Evolutionary conservation across 306 rosid genomes (phyloP), one percentile per base, ranked within the genome.

Genomic region (Vachellia pachyceras): DNA sequence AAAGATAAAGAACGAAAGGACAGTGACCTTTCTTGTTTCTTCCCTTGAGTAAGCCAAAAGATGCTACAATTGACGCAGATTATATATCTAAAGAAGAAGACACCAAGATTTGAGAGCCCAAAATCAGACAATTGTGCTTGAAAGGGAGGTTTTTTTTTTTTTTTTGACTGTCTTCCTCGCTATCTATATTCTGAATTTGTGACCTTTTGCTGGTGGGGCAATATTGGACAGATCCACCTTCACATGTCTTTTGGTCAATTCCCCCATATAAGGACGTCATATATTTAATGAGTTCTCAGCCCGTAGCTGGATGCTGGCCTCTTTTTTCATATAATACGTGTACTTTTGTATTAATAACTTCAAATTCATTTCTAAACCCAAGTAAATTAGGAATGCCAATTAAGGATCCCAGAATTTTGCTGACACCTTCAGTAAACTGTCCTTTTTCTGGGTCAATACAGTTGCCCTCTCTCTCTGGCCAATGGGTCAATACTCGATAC

Each of bases 1-100:
- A 77, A 80, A 77, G 85, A 81, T 76, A 77, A 86, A 89, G 88
- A 88, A 81, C 87, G 81, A 86, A 3, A 77, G 55, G 94, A 88
- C 36, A 83, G 87, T 68, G 94, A 88, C 90, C 84, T 79, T 86
- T 88, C 82, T 50, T 61, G 29, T 49, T 72, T 37, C 39, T 72
- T 54, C 78, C n/a, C 54, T 55, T 20, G 23, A 23, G 79, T 65
- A 55, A 58, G 81, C 79, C 86, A 71, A 81, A 78, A 75, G 64
- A 23, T 78, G 87, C n/a, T n/a, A n/a, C 77, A 73, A 50, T 68
- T 35, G 72, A 60, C 63, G 18, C n/a, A 69, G 63, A 69, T 69
- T 47, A 69, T 22, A 72, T 68, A 12, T 37, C 77, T 69, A 37
- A 63, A 22, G 70, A 72, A 63, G 18, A 57, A 72, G 76, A 67